These are phyloP conservation scores for Nemania diffusa DNA, from an alignment of 2,329 filamentous ascomycete genomes.

Conservation along the genomic window DNA sequence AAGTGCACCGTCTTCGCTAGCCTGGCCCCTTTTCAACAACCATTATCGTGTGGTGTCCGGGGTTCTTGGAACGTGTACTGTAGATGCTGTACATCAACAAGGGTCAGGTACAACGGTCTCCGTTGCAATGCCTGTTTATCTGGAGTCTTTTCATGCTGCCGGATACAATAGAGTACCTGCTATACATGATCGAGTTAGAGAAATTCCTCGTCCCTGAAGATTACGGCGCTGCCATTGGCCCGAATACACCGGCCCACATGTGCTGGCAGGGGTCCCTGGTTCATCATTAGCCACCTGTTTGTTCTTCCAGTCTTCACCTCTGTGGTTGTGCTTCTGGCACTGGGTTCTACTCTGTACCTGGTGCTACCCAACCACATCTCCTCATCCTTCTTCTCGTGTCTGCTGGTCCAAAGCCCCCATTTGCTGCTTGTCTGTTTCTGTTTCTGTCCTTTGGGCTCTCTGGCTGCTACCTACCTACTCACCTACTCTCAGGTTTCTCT, in stretches of 20 bases:
- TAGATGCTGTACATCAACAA: conserved; percentile 22
- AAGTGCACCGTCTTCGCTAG: background rate
- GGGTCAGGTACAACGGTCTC: conserved; percentile 19
- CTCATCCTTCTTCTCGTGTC: conserved; percentile 22
- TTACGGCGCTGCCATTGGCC: conserved; percentile 22
- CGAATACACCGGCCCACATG: conserved; percentile 4
- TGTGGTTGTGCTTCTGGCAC: conserved; percentile 30
- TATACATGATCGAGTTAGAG: conserved; percentile 25
- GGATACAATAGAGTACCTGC: background rate
- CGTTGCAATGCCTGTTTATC: background rate
- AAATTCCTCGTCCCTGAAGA: conserved; percentile 31
- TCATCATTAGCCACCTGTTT: conserved; percentile 26
- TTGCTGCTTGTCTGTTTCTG: conserved; percentile 16
- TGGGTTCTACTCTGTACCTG: conserved; percentile 12
- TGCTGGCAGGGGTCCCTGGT: conserved; percentile 27
- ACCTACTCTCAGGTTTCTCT: conserved; percentile 6
- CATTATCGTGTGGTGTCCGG: conserved; percentile 12
- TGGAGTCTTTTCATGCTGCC: conserved; percentile 11
- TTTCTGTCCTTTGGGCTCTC: conserved; percentile 20
- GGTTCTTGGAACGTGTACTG: background rate
- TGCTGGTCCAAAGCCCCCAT: conserved; percentile 17
- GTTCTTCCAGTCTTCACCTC: conserved; percentile 22
- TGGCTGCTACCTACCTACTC: conserved; percentile 2
- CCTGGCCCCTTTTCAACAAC: conserved; percentile 23
- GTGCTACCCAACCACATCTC: conserved; percentile 31